phyloP scores from a whole-genome alignment of 2,329 filamentous ascomycete genomes.

The Colletotrichum liriopes region DNA sequence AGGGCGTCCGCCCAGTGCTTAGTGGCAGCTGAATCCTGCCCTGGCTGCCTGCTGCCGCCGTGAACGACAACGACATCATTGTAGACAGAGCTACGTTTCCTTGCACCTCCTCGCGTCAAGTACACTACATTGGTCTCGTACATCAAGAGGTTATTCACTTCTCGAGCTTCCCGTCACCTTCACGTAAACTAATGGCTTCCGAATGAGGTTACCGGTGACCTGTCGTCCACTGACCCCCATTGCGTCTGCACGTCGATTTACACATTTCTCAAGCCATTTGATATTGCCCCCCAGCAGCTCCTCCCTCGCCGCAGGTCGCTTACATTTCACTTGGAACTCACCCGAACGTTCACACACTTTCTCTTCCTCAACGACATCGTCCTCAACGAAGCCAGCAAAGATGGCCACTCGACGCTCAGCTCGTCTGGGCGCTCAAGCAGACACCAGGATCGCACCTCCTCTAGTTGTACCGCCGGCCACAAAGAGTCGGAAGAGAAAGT shows the following conservation, averaged over 20 bases:
- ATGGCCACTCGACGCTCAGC: slow-evolving; percentile 56
- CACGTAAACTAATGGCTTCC: not conserved
- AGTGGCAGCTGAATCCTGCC: slow-evolving; percentile 20
- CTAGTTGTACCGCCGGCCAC: slow-evolving; percentile 45
- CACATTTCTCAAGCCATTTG: not conserved
- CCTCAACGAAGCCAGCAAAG: not conserved
- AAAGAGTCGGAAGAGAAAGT: slow-evolving; percentile 55
- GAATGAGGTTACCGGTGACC: slow-evolving; percentile 9
- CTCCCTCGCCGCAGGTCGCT: not conserved
- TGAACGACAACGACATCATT: slow-evolving; percentile 16
- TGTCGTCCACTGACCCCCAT: not conserved
- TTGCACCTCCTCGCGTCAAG: not conserved
- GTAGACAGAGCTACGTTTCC: not conserved
- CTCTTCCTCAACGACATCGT: not conserved
- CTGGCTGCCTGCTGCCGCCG: not conserved
- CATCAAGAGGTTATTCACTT: no score
- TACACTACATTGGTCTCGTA: not conserved
- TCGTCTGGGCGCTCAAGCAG: slow-evolving; percentile 56
- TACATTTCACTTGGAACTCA: not conserved
- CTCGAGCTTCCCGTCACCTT: not conserved
- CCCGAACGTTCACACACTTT: not conserved
- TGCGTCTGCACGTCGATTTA: slow-evolving; percentile 3
- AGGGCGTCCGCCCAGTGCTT: not conserved
- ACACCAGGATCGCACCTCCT: slow-evolving; percentile 41
- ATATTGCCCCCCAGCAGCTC: not conserved